Percentiles rank a stretch among this genome's conserved stretches.
Evolutionary conservation across 371 early-diverging fungal genomes (phyloP).

Genomic region (Amoeboradix gromovi): DNA sequence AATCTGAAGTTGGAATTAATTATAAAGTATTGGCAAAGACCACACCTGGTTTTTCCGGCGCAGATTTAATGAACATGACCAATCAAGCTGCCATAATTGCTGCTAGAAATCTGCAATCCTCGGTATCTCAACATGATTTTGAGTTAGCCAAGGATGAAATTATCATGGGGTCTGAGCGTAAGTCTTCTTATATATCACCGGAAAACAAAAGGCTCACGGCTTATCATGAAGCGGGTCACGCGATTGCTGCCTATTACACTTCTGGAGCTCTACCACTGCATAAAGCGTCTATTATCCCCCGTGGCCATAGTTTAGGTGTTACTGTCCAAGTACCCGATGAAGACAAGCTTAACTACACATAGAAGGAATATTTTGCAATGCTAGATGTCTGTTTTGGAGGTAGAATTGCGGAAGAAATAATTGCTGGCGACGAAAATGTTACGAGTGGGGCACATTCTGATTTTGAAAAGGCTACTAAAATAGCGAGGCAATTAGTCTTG

Average conservation of each 20-base stretch:
- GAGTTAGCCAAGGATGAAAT: slow-evolving; percentile 92
- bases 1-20: slow-evolving; percentile 37
- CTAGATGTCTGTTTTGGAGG: slow-evolving; percentile 93
- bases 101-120: slow-evolving; percentile 31
- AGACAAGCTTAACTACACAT: slow-evolving; percentile 55
- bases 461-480: slow-evolving; percentile 55
- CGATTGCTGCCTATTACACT: slow-evolving; percentile 77
- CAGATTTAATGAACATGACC: slow-evolving; percentile 79
- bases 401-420: slow-evolving; percentile 72
- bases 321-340: slow-evolving; percentile 72
- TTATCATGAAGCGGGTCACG: slow-evolving; percentile 93
- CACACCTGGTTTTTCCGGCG: slow-evolving; percentile 92
- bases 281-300: slow-evolving; percentile 91
- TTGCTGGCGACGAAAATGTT: slow-evolving; percentile 69
- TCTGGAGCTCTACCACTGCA: slow-evolving; percentile 81
- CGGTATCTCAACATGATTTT: slow-evolving; percentile 42
- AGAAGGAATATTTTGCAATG: slow-evolving; percentile 51
- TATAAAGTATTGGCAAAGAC: slow-evolving; percentile 59
- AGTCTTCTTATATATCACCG: slow-evolving; percentile 60
- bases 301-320: slow-evolving; percentile 38
- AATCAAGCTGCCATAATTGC: slow-evolving; percentile 87
- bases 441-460: slow-evolving; percentile 78
- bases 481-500: slow-evolving; percentile 72
- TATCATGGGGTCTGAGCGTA: slow-evolving; percentile 81
- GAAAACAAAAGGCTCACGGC: slow-evolving; percentile 61